These are phyloP conservation scores for Mortierella sp. DNA, from an alignment of 371 early-diverging fungal genomes.

Conservation along the genomic window DNA sequence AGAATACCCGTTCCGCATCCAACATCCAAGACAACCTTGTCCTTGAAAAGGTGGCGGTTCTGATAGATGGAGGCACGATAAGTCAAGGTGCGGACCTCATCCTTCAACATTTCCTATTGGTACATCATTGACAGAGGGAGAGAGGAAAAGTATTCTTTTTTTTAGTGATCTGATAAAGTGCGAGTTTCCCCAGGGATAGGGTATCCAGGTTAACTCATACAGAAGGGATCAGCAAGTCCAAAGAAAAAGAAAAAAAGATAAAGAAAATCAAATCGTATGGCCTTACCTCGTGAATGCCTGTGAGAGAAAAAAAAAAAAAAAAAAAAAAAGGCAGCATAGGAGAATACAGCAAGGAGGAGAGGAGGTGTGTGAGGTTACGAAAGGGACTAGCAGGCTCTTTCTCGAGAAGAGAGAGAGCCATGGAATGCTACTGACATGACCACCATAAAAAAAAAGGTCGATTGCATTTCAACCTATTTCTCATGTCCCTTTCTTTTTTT, in stretches of 20 bases:
- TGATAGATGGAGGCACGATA: slow-evolving; percentile 94
- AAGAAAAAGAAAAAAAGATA: neutral
- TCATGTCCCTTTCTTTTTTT: neutral
- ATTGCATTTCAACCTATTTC: neutral
- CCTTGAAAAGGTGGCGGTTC: slow-evolving; percentile 95
- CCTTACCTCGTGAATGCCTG: slow-evolving; percentile 47
- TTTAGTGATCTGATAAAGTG: neutral
- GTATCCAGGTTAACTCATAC: no score
- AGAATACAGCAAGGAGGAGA: neutral
- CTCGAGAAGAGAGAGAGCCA: neutral
- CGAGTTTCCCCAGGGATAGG: no score
- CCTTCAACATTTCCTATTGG: slow-evolving; percentile 92
- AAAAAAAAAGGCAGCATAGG: neutral
- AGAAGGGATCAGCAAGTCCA: neutral
- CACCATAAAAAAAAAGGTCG: slow-evolving; percentile 12
- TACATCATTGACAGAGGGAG: neutral
- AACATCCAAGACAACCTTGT: slow-evolving; percentile 97
- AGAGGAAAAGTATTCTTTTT: neutral
- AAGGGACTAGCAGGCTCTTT: neutral
- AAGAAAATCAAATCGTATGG: slow-evolving; percentile 11
- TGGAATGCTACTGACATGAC: neutral
- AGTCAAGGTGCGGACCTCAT: slow-evolving; percentile 93
- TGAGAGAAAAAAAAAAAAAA: neutral
- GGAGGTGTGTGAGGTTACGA: neutral
- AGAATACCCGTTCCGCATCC: slow-evolving; percentile 98